These are phyloP conservation scores for Madurella fahalii DNA, from an alignment of 2,329 filamentous ascomycete genomes.

Conservation along the genomic window DNA sequence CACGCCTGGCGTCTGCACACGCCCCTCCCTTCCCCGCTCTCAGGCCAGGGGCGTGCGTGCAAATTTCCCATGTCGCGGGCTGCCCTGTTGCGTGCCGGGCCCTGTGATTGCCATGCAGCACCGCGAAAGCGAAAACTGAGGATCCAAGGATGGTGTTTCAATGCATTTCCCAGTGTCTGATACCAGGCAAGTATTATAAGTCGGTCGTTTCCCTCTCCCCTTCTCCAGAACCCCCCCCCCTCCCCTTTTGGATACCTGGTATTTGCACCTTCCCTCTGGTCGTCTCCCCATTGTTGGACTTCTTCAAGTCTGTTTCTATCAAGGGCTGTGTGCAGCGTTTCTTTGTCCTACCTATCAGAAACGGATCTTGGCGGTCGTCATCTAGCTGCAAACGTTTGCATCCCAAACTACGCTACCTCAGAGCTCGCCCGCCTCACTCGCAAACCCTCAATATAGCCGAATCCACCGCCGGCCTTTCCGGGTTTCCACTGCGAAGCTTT, in stretches of 20 bases:
- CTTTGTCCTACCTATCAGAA: too few relatives aligned
- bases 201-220: background rate
- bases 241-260: background rate
- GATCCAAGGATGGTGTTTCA: conserved; percentile 25
- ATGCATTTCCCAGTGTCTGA: conserved; percentile 24
- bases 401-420: background rate
- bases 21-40: conserved; percentile 11
- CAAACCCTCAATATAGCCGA: too few relatives aligned
- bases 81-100: conserved; percentile 1
- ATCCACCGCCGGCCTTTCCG: too few relatives aligned
- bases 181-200: conserved; percentile 7
- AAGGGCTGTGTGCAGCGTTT: too few relatives aligned
- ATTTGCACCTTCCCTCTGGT: too few relatives aligned
- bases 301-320: too few relatives aligned
- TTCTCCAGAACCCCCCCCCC: background rate
- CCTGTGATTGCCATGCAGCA: conserved; percentile 1
- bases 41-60: conserved; percentile 2
- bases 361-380: too few relatives aligned
- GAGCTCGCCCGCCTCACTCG: background rate
- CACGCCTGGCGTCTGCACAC: conserved; percentile 15
- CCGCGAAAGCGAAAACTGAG: conserved; percentile 4
- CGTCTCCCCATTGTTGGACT: too few relatives aligned
- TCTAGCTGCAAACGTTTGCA: too few relatives aligned
- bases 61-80: background rate
- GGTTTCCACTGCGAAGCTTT: background rate